Evolutionary conservation across 2,329 filamentous ascomycete genomes (phyloP).

Genomic region (Colletotrichum sp.): DNA sequence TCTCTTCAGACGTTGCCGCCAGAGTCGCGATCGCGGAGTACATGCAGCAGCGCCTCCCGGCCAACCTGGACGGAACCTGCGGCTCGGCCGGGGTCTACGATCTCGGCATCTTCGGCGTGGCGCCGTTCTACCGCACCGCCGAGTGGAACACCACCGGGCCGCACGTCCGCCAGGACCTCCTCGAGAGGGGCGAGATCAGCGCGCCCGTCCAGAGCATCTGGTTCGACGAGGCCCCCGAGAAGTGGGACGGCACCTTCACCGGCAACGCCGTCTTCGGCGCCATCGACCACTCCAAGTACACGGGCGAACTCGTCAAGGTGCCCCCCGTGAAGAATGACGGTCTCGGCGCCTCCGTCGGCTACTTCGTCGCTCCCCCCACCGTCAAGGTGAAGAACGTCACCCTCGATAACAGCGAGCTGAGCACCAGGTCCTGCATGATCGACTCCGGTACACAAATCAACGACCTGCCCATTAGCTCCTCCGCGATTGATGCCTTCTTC

Average conservation of each 20-base stretch:
- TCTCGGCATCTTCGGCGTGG: conserved; percentile 1
- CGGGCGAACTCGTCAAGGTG: neutral
- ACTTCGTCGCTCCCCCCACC: conserved; percentile 2
- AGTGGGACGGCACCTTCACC: conserved; percentile 12
- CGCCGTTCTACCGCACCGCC: conserved; percentile 8
- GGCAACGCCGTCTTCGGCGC: conserved; percentile 12
- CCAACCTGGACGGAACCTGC: neutral
- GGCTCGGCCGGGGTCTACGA: neutral
- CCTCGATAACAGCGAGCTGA: neutral
- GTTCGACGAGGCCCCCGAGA: conserved; percentile 9
- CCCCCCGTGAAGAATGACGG: conserved; percentile 3
- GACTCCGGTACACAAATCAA: conserved; percentile 6
- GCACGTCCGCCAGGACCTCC: conserved; percentile 9
- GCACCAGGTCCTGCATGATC: neutral
- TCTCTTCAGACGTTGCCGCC: neutral
- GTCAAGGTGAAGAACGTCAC: conserved; percentile 5
- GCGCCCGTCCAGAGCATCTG: conserved; percentile 16
- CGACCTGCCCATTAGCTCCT: neutral
- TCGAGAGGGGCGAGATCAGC: conserved; percentile 4
- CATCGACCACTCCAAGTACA: conserved; percentile 5
- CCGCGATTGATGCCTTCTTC: neutral
- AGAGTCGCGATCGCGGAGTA: neutral
- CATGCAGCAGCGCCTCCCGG: conserved; percentile 6
- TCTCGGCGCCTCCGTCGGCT: conserved; percentile 1
- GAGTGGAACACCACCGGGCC: conserved; percentile 14